Evolutionary conservation across 1,139 yeast species (phyloP).

Genomic region (Protomyces macrosporus): DNA sequence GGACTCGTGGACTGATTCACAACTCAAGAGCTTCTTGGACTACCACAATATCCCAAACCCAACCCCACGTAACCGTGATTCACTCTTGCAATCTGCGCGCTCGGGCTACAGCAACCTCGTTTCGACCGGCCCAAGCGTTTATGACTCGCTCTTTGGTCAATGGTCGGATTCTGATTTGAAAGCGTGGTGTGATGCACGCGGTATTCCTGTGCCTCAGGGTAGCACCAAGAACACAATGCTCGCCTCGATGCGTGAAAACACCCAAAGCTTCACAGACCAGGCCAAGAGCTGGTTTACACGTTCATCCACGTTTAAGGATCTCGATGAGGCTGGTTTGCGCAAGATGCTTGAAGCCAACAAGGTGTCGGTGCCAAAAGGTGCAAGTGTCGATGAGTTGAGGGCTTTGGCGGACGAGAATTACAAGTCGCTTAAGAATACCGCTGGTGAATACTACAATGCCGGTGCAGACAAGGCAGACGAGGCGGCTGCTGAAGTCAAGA

Average conservation of each 20-base stretch:
- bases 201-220: conserved; percentile 41
- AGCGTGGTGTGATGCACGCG: conserved; percentile 48
- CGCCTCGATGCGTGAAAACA: conserved; percentile 42
- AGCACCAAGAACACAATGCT: conserved; percentile 41
- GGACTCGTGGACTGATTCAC: conserved; percentile 46
- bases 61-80: conserved; percentile 32
- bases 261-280: conserved; percentile 31
- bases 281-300: conserved; percentile 26
- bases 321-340: conserved; percentile 46
- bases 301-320: conserved; percentile 41
- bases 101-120: conserved; percentile 43
- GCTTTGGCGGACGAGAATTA: conserved; percentile 22
- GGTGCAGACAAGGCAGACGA: conserved; percentile 32
- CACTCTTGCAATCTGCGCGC: conserved; percentile 38
- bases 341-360: conserved; percentile 48
- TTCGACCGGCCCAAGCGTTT: conserved; percentile 40
- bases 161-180: conserved; percentile 48
- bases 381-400: conserved; percentile 38
- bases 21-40: conserved; percentile 42
- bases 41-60: conserved; percentile 37
- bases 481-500: conserved; percentile 10
- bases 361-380: conserved; percentile 40
- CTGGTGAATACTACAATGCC: conserved; percentile 19
- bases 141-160: conserved; percentile 45
- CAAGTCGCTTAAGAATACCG: conserved; percentile 24